Evolutionary conservation across 495 filamentous ascomycete species (phyloP).

Genomic region (Aeminium ludgeri): DNA sequence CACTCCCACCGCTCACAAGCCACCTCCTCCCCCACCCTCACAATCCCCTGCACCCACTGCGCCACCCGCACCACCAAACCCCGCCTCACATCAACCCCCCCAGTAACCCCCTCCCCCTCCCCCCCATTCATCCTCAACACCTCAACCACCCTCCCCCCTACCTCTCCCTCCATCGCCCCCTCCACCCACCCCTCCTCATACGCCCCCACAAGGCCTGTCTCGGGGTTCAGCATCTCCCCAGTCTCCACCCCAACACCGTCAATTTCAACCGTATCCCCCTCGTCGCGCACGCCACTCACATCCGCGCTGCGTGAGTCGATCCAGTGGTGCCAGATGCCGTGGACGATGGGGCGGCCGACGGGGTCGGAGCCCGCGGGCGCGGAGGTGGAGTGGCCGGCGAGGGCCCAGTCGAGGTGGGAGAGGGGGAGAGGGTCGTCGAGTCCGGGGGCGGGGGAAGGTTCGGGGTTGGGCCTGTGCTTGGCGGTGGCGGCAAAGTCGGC

Average conservation of each 20-base stretch:
- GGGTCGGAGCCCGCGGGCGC: neutral
- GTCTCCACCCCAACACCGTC: constrained; percentile 32
- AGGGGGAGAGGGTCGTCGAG: constrained; percentile 1
- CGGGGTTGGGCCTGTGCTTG: constrained; percentile 2
- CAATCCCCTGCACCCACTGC: constrained; percentile 30
- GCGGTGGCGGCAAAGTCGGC: neutral
- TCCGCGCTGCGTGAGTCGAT: constrained; percentile 29
- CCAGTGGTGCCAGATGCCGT: constrained; percentile 36
- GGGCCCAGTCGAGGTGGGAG: constrained; percentile 31
- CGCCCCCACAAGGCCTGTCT: constrained; percentile 24
- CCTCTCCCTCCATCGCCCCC: too few species aligned
- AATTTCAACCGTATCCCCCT: constrained; percentile 32
- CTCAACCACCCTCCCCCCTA: constrained; percentile 8
- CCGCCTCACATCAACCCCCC: constrained; percentile 13
- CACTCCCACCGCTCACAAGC: constrained; percentile 30
- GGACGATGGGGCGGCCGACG: constrained; percentile 5
- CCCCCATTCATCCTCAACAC: constrained; percentile 1
- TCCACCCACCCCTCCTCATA: constrained; percentile 41
- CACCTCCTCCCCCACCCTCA: constrained; percentile 25
- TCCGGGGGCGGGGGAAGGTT: neutral
- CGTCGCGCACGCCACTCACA: constrained; percentile 26
- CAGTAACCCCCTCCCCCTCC: constrained; percentile 9
- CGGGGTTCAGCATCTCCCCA: constrained; percentile 33
- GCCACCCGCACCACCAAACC: constrained; percentile 35
- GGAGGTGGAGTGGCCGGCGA: constrained; percentile 31